phyloP scores from a whole-genome alignment of 768 basidiomycete species.

The Boletus rex-veris region DNA sequence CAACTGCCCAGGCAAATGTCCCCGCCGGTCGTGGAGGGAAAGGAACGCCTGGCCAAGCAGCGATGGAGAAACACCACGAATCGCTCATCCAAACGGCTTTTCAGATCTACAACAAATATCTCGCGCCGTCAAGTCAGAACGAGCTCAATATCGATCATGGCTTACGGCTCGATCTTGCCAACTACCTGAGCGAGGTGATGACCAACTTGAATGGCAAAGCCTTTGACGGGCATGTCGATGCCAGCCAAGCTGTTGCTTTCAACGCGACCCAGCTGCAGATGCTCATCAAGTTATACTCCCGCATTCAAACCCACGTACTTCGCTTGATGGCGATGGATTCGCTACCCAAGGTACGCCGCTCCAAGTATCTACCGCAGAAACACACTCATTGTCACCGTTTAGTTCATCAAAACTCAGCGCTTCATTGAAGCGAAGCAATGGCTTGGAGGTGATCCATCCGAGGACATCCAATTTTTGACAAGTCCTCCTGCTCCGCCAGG shows the following conservation, averaged over 20 bases:
- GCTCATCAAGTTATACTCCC: conserved; percentile 90
- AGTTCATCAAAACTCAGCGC: conserved; percentile 88
- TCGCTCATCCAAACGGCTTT: conserved; percentile 92
- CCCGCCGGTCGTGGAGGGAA: conserved; percentile 39
- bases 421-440: conserved; percentile 78
- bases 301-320: conserved; percentile 96
- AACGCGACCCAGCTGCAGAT: conserved; percentile 95
- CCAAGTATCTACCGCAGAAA: conserved; percentile 1
- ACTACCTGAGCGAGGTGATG: conserved; percentile 89
- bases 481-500: conserved; percentile 69
- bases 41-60: conserved; percentile 69
- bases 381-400: conserved; percentile 5
- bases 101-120: conserved; percentile 89
- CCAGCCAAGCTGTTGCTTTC: conserved; percentile 76
- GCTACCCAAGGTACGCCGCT: conserved; percentile 77
- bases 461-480: conserved; percentile 54
- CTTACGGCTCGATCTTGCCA: conserved; percentile 88
- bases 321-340: conserved; percentile 98
- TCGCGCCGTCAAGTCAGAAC: conserved; percentile 91
- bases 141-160: conserved; percentile 99
- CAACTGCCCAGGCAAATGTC: conserved; percentile 71
- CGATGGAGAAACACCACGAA: conserved; percentile 98
- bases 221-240: conserved; percentile 78
- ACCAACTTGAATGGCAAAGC: conserved; percentile 70
- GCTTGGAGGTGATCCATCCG: conserved; percentile 72